These are phyloP conservation scores for Melaleuca quinquenervia DNA, from an alignment of 345 rosid genomes.

Conservation along the genomic window DNA sequence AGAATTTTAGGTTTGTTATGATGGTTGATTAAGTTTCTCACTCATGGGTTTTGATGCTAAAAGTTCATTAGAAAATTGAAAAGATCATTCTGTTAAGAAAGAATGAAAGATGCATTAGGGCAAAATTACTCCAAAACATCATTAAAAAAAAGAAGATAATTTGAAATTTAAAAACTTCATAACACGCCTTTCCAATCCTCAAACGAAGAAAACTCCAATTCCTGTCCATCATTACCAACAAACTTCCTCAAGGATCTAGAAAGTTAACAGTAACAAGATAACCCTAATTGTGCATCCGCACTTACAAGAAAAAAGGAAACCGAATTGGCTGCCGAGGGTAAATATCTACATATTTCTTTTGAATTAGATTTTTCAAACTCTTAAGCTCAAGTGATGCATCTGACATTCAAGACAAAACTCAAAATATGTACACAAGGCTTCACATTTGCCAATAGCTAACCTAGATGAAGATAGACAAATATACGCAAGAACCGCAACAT, in stretches of 20 bases:
- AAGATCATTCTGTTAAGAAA: background rate
- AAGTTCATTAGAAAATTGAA: background rate
- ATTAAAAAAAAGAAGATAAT: rapidly evolving
- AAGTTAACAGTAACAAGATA: background rate
- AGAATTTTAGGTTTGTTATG: background rate
- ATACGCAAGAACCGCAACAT: background rate
- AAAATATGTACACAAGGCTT: background rate
- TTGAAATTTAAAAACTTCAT: background rate
- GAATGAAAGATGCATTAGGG: background rate
- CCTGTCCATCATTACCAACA: background rate
- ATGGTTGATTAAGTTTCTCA: background rate
- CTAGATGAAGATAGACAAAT: background rate
- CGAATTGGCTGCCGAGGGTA: background rate
- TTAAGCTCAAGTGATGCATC: background rate
- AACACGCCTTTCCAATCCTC: background rate
- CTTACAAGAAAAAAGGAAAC: background rate
- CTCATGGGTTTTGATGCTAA: background rate
- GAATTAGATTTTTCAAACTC: background rate
- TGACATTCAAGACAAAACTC: background rate
- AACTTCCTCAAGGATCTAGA: background rate
- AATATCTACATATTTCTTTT: background rate
- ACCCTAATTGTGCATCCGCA: background rate
- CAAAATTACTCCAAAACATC: background rate
- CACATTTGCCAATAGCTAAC: background rate
- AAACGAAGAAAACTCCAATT: background rate